Base-by-base conservation (phyloP, 1,284 basidiomycete species). In the Ustilago esculenta region DNA sequence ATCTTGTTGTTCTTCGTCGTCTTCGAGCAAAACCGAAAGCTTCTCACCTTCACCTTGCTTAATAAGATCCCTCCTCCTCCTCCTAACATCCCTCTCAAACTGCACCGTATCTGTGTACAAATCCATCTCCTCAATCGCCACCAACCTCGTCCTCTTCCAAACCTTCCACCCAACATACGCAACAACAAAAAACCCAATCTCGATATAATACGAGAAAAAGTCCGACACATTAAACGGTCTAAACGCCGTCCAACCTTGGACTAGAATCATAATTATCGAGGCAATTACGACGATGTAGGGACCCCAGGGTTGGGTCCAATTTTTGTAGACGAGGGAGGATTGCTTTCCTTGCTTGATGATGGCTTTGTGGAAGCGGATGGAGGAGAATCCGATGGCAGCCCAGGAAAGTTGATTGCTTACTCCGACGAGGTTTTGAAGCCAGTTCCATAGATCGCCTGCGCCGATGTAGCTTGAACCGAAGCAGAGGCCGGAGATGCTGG, bases 341-440 rank as follows among this genome's bases (percentile, higher is more conserved):
- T 63, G 55, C 73, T 84, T 82, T 25, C 87, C 87, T 72, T 90
- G 89, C 24, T 72, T 82, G 75, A 84, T 85, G 76, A 87, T 80
- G 20, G 88, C 89, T 68, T 86, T 85, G 75, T 87, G 87, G 86
- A 91, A 92, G 81, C 86, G 87, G 51, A 91, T 79, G 82, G 90
- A 92, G 4, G 90, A 88, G 35, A 90, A 48, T 76, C 89, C 88
- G 82, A 92, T 91, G 44, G 86, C 90, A 75, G 90, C 89, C 92
- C 92, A 95, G 10, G 90, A 90, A 84, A 91, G 85, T 48, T 90
- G 82, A 39, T 89, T 89, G 20, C 86, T 85, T 33, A 87, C 87
- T n/a, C 88, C 87, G 9, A 85, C 88, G 44, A 90, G 82, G 78
- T 89, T 88, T 74, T 89, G 54, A 69, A 74, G 56, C 68, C 74